Conservation (phyloP, 176 grass and related monocot species). For the Olyra latifolia region DNA sequence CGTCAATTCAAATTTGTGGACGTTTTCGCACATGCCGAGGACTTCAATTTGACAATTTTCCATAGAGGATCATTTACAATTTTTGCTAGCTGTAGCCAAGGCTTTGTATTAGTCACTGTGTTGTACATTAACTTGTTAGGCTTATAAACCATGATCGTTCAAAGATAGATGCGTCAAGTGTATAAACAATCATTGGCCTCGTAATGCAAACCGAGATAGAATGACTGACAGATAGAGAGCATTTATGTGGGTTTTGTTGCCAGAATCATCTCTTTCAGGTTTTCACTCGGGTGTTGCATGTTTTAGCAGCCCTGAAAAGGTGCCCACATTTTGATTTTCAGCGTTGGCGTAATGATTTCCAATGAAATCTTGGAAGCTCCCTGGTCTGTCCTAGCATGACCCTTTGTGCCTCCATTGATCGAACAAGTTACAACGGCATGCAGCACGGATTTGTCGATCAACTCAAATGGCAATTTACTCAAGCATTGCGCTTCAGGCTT, state of each 20-base stretch:
- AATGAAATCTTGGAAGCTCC: not conserved
- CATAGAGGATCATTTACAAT: slow-evolving; percentile 39
- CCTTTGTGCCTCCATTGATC: no score
- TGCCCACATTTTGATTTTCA: not conserved
- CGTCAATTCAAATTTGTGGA: not conserved
- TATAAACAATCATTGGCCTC: slow-evolving; percentile 29
- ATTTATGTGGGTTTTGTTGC: no score
- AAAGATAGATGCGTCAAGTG: not conserved
- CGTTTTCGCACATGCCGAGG: slow-evolving; percentile 42
- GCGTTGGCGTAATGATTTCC: not conserved
- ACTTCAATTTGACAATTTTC: slow-evolving; percentile 33
- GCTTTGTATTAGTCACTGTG: slow-evolving; percentile 24
- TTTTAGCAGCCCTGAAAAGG: not conserved
- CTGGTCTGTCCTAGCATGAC: not conserved
- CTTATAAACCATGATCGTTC: slow-evolving; percentile 45
- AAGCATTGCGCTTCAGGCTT: not conserved
- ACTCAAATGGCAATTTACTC: not conserved
- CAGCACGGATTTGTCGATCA: not conserved
- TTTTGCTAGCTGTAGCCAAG: slow-evolving; percentile 25
- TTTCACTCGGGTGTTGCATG: not conserved
- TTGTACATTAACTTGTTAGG: slow-evolving; percentile 57
- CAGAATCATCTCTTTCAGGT: no score
- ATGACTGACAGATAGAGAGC: no score
- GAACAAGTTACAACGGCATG: not conserved
- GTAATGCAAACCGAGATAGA: not conserved